phyloP scores from a whole-genome alignment of 805 yeast species.

The Torulaspora quercuum region DNA sequence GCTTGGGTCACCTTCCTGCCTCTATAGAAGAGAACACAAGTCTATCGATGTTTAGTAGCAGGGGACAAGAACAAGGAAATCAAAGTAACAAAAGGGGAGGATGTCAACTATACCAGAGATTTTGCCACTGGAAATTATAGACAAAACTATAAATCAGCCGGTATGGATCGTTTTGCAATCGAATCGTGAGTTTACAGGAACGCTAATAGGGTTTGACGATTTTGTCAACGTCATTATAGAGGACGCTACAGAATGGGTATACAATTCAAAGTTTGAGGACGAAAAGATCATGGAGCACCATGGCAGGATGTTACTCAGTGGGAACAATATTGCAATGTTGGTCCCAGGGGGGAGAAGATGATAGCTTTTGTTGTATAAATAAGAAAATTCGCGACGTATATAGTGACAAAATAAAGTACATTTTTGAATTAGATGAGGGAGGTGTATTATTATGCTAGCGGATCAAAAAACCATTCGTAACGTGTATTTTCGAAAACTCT shows the following conservation, averaged over 20 bases:
- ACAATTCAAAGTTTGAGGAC: constrained; percentile 32
- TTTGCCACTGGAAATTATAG: constrained; percentile 81
- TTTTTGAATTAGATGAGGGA: no score
- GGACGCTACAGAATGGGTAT: constrained; percentile 46
- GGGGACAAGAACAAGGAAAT: no score
- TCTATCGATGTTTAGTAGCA: no score
- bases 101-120: constrained; percentile 29
- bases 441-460: constrained; percentile 40
- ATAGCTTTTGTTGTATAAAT: constrained; percentile 1
- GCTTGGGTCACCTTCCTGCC: no score
- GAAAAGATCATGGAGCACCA: constrained; percentile 44
- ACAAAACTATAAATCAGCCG: constrained; percentile 76
- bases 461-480: constrained; percentile 54
- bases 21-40: no score
- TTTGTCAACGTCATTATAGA: constrained; percentile 87
- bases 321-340: constrained; percentile 69
- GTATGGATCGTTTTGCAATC: constrained; percentile 61
- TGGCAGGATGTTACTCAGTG: constrained; percentile 64
- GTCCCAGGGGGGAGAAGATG: constrained; percentile 47
- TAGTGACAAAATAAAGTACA: not conserved
- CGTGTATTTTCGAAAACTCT: constrained; percentile 51
- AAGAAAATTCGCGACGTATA: not conserved
- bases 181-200: constrained; percentile 81
- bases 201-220: constrained; percentile 88
- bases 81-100: not conserved